These are phyloP conservation scores for Hyaloscypha hepaticicola DNA, from an alignment of 495 filamentous ascomycete genomes.

Conservation along the genomic window DNA sequence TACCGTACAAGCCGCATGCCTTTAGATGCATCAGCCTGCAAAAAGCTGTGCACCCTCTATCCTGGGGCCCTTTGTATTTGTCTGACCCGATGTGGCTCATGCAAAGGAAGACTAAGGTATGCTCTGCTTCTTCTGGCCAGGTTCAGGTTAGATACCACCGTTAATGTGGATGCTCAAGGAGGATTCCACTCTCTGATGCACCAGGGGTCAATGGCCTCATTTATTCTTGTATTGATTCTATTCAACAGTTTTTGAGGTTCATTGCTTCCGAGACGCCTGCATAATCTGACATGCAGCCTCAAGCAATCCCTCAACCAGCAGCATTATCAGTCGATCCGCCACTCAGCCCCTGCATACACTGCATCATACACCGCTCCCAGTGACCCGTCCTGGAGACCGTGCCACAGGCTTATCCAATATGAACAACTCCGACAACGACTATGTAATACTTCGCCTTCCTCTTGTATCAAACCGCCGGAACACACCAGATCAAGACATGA, in stretches of 20 bases:
- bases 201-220: not conserved
- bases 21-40: no score
- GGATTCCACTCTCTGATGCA: not conserved
- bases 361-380: slow-evolving; percentile 2
- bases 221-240: not conserved
- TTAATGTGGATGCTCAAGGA: not conserved
- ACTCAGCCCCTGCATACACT: not conserved
- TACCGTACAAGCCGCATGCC: no score
- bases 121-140: no score
- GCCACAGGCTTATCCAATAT: slow-evolving; percentile 2
- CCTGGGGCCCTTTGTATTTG: no score
- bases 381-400: not conserved
- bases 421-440: not conserved
- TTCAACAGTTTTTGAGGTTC: not conserved
- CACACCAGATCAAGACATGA: not conserved
- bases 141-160: no score
- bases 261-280: not conserved
- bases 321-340: not conserved
- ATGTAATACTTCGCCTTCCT: not conserved
- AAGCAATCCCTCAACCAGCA: not conserved
- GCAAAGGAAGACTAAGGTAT: no score
- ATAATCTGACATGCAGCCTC: not conserved
- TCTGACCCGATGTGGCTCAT: no score
- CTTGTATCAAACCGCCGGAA: not conserved
- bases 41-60: no score